Evolutionary conservation across 306 rosid genomes (phyloP), one percentile per base, ranked within the genome.

Genomic region (Lablab purpureus): DNA sequence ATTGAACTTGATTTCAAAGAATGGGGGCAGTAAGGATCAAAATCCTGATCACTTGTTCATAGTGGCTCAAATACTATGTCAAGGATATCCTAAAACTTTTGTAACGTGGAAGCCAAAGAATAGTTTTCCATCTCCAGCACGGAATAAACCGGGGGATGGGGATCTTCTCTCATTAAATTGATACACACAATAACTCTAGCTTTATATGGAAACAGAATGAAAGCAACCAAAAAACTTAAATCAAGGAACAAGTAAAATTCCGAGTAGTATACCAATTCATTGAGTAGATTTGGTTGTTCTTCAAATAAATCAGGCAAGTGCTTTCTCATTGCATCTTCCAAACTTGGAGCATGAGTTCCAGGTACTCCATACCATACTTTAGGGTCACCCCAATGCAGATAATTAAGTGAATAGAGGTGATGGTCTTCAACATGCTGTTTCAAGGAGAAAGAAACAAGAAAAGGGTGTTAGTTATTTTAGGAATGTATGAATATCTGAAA

Each of bases 311-410:
- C 93, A 0, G 99, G 97, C 58, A 95, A 87, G 81, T 93, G 84
- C 84, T 80, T 91, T 77, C 81, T 91, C 99, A 95, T 93, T 18
- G 92, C 85, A 76, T 76, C 85, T 89, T 95, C 99, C 83, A 95
- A 79, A 80, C 83, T 84, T 27, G 85, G 56, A 40, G 98, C 98
- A 71, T 83, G 89, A 74, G 76, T 87, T 62, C 96, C 98, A 32
- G 99, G 90, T 76, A 93, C 94, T 34, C 99, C 99, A 82, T 95
- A 95, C 99, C 99, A 95, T 45, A 95, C 88, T 85, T 91, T 95
- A n/a, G 98, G 97, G 67, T 88, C 98, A 50, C 99, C 99, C 90
- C 88, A 91, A 70, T 95, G 99, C 69, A 93, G 81, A 88, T 90
- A 95, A 86, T 95, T 93, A 46, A 95, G 85, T 32, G 99, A 95